These are phyloP conservation scores for Amauroascus niger DNA, from an alignment of 2,329 filamentous ascomycete species.

Conservation along the genomic window DNA sequence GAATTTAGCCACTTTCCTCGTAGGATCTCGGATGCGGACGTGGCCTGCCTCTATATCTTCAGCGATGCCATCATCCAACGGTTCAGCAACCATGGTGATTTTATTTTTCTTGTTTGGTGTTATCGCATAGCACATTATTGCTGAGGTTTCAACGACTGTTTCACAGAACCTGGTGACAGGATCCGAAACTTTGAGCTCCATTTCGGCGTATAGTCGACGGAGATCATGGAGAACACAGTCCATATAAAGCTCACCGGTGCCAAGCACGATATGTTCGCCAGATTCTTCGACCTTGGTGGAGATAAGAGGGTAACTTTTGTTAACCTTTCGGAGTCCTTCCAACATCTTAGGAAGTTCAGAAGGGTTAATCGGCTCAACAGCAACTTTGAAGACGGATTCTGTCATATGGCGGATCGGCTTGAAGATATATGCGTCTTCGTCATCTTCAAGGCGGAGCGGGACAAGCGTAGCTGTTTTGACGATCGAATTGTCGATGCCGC, in stretches of 20 bases:
- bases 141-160: constrained; percentile 92
- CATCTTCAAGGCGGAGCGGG: constrained; percentile 65
- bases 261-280: constrained; percentile 88
- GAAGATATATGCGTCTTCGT: constrained; percentile 94
- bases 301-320: constrained; percentile 94
- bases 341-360: constrained; percentile 98
- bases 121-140: constrained; percentile 94
- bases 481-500: constrained; percentile 93
- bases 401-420: constrained; percentile 88
- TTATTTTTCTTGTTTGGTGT: constrained; percentile 99
- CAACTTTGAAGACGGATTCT: constrained; percentile 94
- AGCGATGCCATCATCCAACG: constrained; percentile 86
- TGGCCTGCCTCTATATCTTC: constrained; percentile 85
- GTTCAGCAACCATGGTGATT: constrained; percentile 96
- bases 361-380: constrained; percentile 94
- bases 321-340: constrained; percentile 89
- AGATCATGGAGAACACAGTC: constrained; percentile 96
- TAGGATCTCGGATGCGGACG: constrained; percentile 85
- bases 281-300: constrained; percentile 97
- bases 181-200: constrained; percentile 98
- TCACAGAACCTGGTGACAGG: constrained; percentile 96
- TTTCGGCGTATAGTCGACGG: constrained; percentile 86
- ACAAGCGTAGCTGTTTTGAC: constrained; percentile 94
- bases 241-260: constrained; percentile 98
- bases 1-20: constrained; percentile 87